phyloP scores from a whole-genome alignment of 768 basidiomycete genomes.

The Tulasnella calospora region DNA sequence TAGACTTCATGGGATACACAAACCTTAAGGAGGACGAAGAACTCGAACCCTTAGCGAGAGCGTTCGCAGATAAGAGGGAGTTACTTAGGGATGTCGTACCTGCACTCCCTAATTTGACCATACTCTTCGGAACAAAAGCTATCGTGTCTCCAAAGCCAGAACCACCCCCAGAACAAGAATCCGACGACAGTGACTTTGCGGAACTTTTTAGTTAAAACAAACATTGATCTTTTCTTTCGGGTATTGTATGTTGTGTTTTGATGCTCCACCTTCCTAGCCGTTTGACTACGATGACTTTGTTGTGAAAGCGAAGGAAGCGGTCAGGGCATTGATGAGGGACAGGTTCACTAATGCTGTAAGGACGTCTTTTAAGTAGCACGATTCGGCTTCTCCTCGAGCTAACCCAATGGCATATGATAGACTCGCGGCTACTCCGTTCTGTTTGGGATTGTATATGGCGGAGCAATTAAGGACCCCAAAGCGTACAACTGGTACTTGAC shows the following conservation, averaged over 20 bases:
- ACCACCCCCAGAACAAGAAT: neutral
- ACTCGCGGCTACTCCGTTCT: neutral
- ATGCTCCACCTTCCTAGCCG: neutral
- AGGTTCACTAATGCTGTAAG: neutral
- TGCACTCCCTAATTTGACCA: neutral
- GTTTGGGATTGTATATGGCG: neutral
- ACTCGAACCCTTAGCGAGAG: neutral
- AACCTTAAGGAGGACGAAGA: neutral
- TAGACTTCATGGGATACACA: neutral
- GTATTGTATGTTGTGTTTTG: neutral
- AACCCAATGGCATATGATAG: too few species aligned
- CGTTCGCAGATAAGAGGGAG: neutral
- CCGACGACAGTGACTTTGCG: neutral
- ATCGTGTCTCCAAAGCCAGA: neutral
- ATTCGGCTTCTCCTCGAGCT: too few species aligned
- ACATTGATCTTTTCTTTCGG: too few species aligned
- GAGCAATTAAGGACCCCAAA: neutral
- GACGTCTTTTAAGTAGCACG: too few species aligned
- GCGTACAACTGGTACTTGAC: neutral
- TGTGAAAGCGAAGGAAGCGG: neutral
- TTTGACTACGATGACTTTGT: neutral
- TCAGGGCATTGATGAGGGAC: neutral
- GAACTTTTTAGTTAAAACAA: neutral
- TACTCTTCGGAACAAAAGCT: neutral
- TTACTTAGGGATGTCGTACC: neutral